Percentiles rank a stretch among this genome's conserved stretches.
These are phyloP conservation scores for Larix kaempferi DNA, from an alignment of 75 land plant genomes.

Conservation along the genomic window DNA sequence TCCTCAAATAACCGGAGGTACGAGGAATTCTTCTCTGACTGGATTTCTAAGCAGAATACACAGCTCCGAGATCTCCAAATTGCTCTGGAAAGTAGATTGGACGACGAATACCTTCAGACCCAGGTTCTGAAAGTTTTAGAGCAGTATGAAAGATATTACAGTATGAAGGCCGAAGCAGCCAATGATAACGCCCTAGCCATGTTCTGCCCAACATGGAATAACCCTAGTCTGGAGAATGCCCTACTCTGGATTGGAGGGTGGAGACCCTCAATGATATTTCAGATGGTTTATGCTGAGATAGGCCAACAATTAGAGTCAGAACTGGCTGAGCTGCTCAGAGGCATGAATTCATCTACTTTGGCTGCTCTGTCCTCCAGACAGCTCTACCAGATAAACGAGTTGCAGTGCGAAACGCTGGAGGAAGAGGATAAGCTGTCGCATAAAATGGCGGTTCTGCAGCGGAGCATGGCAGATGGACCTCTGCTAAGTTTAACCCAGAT, in stretches of 20 bases:
- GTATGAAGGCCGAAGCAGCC: slow-evolving; percentile 23
- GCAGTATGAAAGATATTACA: slow-evolving; percentile 47
- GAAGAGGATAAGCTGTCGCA: slow-evolving; percentile 48
- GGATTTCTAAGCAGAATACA: not conserved
- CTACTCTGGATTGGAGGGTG: slow-evolving; percentile 77
- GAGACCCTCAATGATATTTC: slow-evolving; percentile 67
- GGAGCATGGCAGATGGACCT: slow-evolving; percentile 36
- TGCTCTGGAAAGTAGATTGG: not conserved
- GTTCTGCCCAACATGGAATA: slow-evolving; percentile 51
- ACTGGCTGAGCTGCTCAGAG: slow-evolving; percentile 33
- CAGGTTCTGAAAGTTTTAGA: slow-evolving; percentile 18
- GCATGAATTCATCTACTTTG: slow-evolving; percentile 35
- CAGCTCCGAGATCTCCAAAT: not conserved
- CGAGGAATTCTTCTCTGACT: not conserved
- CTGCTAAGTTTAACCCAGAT: not conserved
- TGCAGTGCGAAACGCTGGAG: slow-evolving; percentile 35
- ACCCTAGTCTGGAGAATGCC: slow-evolving; percentile 46
- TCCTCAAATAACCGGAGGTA: no score
- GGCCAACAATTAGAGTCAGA: slow-evolving; percentile 47
- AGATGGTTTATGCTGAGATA: slow-evolving; percentile 53
- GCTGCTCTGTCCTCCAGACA: slow-evolving; percentile 42
- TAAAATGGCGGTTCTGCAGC: slow-evolving; percentile 48
- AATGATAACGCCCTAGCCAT: slow-evolving; percentile 17
- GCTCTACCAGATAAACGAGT: slow-evolving; percentile 29
- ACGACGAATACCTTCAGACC: not conserved